Conservation (phyloP, 2,329 filamentous ascomycete genomes). For the Sporothrix dimorphospora region DNA sequence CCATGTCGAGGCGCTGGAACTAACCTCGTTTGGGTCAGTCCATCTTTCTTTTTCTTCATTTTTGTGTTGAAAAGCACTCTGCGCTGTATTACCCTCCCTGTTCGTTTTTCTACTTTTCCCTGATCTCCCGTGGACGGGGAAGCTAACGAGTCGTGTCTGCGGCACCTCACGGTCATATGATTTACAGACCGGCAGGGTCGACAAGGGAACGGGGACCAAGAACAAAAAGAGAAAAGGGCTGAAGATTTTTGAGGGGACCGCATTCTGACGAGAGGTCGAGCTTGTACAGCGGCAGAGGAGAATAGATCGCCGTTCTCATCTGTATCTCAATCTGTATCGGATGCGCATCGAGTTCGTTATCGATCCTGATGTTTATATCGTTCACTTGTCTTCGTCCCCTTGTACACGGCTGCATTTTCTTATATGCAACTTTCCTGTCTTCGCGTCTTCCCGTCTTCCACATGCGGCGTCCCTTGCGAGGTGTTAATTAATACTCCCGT, state of each 20-base stretch:
- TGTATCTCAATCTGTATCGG: neutral
- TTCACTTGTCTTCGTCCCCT: neutral
- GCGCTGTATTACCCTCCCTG: too few species aligned
- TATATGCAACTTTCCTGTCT: neutral
- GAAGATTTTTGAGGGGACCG: neutral
- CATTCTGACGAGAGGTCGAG: neutral
- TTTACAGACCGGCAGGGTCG: neutral
- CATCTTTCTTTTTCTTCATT: neutral
- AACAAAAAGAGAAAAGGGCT: neutral
- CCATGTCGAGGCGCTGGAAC: neutral
- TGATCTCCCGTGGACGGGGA: neutral
- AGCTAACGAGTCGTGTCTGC: neutral
- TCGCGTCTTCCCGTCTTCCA: neutral
- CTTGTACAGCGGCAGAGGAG: too few species aligned
- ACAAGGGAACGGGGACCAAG: neutral
- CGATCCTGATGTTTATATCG: too few species aligned
- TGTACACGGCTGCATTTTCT: neutral
- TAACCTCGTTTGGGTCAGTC: neutral
- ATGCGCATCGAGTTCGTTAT: too few species aligned
- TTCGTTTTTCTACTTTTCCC: neutral
- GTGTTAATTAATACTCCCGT: neutral
- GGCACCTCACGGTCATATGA: neutral
- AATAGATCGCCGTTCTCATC: neutral
- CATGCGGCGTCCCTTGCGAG: neutral
- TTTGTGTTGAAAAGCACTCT: neutral